Base-by-base conservation (phyloP, 176 grass and related monocot genomes). In the Areca catechu region DNA sequence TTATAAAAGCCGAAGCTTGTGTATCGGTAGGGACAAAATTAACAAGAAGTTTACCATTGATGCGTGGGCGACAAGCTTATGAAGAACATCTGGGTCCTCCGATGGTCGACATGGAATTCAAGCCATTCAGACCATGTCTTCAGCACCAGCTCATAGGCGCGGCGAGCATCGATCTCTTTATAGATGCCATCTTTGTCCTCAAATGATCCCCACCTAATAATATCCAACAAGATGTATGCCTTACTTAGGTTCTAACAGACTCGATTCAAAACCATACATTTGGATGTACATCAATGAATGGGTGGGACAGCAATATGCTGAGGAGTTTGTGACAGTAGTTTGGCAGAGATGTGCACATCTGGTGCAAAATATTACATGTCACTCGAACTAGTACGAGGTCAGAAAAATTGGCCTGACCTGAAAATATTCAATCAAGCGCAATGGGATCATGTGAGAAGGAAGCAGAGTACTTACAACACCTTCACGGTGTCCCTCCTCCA, bases 21-120 rank as follows among this genome's bases (percentile, higher is more conserved):
- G 10, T 30, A 0, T 5, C 5, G 28, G 4, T 30, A 30, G 5
- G 1, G 28, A 30, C 28, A 30, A 43, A 5, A 43, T 43, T 43
- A 43, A 14, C 34, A 14, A 2, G 0, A 29, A 43, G 6, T 7
- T 43, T 82, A 76, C 73, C 54, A 58, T 19, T 60, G 67, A 76
- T 95, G 91, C 0, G 86, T 84, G 1, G 91, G 83, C 20, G 91
- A 90, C 74, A 82, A 90, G 82, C 82, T 81, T 67, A 81, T 71
- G 82, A 95, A 95, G 79, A 86, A 86, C 62, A 95, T 57, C 18
- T 57, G 2, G 1, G 82, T 81, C 16, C 67, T 88, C 1, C 19
- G 49, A 28, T 49, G 79, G 60, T 84, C 82, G 5, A 95, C 58
- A n/a, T 86, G 73, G 71, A 67, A 82, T 60, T 95, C 86, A 6